These are phyloP conservation scores for Trichosanthes cucumerina DNA, from an alignment of 306 rosid species.

Conservation along the genomic window DNA sequence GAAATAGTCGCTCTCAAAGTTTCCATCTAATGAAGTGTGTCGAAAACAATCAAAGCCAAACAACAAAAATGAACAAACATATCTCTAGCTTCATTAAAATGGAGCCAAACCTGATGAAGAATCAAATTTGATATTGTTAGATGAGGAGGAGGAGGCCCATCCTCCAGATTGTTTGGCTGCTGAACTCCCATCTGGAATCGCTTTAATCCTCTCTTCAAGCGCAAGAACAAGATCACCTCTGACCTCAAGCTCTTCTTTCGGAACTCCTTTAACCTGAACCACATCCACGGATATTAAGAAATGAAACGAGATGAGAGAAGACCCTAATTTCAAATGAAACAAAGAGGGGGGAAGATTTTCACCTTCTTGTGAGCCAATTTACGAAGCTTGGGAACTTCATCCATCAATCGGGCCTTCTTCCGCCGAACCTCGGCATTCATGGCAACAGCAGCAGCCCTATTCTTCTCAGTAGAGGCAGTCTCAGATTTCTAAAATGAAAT, in stretches of 20 bases:
- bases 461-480: slow-evolving; percentile 25
- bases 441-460: slow-evolving; percentile 26
- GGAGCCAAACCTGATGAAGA: slow-evolving; percentile 34
- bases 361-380: slow-evolving; percentile 70
- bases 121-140: slow-evolving; percentile 51
- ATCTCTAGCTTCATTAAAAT: not conserved
- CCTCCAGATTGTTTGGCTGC: slow-evolving; percentile 37
- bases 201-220: slow-evolving; percentile 70
- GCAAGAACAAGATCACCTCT: slow-evolving; percentile 51
- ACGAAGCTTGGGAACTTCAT: slow-evolving; percentile 62
- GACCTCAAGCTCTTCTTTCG: slow-evolving; percentile 48
- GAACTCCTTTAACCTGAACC: slow-evolving; percentile 66
- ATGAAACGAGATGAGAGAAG: not conserved
- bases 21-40: slow-evolving; percentile 29
- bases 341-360: not conserved
- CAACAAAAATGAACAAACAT: not conserved
- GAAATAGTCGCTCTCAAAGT: slow-evolving; percentile 35
- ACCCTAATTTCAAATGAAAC: not conserved
- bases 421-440: slow-evolving; percentile 33
- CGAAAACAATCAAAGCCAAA: not conserved
- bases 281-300: not conserved
- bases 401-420: slow-evolving; percentile 50
- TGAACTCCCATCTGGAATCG: slow-evolving; percentile 62
- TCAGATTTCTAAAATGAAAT: slow-evolving; percentile 25
- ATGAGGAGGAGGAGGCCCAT: slow-evolving; percentile 31